Evolutionary conservation across 129 eudicot species (phyloP).

Genomic region (Pulicaria dysenterica): DNA sequence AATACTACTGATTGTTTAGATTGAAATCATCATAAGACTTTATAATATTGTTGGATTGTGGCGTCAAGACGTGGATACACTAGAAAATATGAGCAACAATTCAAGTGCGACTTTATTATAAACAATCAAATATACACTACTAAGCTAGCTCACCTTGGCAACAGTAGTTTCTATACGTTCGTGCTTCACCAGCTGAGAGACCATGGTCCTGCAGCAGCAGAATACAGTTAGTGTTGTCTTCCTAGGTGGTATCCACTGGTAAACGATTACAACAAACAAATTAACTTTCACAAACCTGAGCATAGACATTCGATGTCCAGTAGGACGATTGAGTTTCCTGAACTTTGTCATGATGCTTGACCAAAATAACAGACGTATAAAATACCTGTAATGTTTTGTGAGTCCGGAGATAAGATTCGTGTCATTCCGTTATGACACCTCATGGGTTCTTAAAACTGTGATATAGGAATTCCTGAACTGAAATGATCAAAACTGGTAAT

Average conservation of each 20-base stretch:
- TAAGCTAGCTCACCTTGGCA: constrained; percentile 62
- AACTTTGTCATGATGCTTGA: constrained; percentile 67
- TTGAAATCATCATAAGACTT: no score
- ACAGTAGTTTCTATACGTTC: constrained; percentile 96
- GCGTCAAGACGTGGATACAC: background rate
- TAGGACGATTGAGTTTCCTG: constrained; percentile 86
- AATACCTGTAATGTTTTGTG: constrained; percentile 19
- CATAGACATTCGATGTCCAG: constrained; percentile 90
- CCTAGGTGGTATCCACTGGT: constrained; percentile 2
- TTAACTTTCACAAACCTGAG: constrained; percentile 49
- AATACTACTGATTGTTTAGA: no score
- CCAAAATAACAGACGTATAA: constrained; percentile 2
- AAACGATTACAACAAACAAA: background rate
- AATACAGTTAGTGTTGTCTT: background rate
- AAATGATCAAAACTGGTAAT: background rate
- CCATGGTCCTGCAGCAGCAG: constrained; percentile 71
- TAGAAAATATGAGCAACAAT: background rate
- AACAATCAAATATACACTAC: background rate
- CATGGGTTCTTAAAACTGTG: background rate
- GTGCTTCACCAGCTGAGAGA: constrained; percentile 91
- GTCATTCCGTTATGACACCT: background rate
- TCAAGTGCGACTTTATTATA: background rate
- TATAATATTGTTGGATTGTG: no score
- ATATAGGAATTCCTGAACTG: background rate
- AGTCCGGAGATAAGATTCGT: background rate